A percentile compares a stretch with the other conserved stretches of the same genome.
Conservation (phyloP, 2,329 filamentous ascomycete species). For the Tolypocladium pustulatum region DNA sequence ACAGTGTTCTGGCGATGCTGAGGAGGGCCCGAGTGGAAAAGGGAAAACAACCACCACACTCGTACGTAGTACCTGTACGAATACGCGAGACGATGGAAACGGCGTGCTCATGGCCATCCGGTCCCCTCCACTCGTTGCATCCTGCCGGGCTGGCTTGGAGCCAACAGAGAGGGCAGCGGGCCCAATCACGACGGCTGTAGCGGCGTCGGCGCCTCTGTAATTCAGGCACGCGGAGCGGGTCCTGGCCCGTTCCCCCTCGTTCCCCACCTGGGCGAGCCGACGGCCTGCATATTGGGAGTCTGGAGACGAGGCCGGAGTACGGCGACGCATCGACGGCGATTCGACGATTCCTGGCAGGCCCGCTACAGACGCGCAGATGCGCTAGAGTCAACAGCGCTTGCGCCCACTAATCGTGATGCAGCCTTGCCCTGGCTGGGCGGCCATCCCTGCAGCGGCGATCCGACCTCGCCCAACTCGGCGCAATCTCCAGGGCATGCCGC, state of each 20-base stretch:
- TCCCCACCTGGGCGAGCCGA: neutral
- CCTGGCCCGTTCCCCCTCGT: neutral
- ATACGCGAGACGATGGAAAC: neutral
- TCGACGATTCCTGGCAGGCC: neutral
- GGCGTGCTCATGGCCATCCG: neutral
- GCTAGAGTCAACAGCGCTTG: conserved; percentile 14
- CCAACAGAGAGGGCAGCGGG: neutral
- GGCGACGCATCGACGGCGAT: neutral
- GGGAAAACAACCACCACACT: neutral
- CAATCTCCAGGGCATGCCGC: conserved; percentile 7
- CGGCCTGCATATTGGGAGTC: neutral
- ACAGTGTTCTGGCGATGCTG: neutral
- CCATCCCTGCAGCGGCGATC: conserved; percentile 23
- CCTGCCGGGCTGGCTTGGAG: neutral
- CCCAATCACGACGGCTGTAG: neutral
- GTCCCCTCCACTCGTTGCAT: neutral
- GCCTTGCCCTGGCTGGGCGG: neutral
- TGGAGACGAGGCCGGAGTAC: neutral
- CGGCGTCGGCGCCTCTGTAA: neutral
- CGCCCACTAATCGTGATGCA: conserved; percentile 11
- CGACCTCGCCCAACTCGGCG: conserved; percentile 12
- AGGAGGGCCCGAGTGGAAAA: neutral
- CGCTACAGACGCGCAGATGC: conserved; percentile 10
- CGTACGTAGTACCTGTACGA: too few species aligned
- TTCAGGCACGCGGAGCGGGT: neutral